Conservation (phyloP, 139 green algal species). For the Chlorella sp. region DNA sequence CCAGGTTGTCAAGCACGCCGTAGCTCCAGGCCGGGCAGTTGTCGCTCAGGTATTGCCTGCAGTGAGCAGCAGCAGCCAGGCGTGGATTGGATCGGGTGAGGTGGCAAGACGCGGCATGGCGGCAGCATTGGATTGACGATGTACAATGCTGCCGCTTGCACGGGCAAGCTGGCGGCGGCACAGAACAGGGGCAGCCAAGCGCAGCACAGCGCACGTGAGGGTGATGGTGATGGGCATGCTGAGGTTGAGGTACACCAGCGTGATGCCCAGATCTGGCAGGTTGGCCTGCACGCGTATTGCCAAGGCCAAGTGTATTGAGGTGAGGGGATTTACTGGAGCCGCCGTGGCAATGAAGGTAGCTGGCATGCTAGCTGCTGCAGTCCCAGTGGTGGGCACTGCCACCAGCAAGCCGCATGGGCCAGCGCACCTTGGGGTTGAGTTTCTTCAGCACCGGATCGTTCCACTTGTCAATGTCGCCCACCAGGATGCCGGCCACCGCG, state of each 20-base stretch:
- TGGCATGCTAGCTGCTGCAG: too few relatives aligned
- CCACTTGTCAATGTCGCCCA: neutral
- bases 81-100: too few relatives aligned
- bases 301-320: too few relatives aligned
- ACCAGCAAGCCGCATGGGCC: too few relatives aligned
- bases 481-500: constrained; percentile 1
- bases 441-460: neutral
- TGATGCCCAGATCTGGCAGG: neutral
- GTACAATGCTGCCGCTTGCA: too few relatives aligned
- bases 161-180: neutral
- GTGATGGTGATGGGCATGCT: neutral
- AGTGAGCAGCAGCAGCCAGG: neutral
- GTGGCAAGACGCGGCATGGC: too few relatives aligned
- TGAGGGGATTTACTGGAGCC: too few relatives aligned
- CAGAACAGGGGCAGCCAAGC: too few relatives aligned
- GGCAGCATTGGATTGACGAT: too few relatives aligned
- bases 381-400: too few relatives aligned
- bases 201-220: neutral
- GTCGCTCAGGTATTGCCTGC: neutral
- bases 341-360: too few relatives aligned
- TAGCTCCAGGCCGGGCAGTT: neutral
- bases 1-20: neutral
- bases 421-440: neutral
- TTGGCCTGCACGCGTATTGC: neutral
- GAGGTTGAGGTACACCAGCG: constrained; percentile 11